phyloP scores from a whole-genome alignment of 1,139 yeast species.

The Taphrina populina region DNA sequence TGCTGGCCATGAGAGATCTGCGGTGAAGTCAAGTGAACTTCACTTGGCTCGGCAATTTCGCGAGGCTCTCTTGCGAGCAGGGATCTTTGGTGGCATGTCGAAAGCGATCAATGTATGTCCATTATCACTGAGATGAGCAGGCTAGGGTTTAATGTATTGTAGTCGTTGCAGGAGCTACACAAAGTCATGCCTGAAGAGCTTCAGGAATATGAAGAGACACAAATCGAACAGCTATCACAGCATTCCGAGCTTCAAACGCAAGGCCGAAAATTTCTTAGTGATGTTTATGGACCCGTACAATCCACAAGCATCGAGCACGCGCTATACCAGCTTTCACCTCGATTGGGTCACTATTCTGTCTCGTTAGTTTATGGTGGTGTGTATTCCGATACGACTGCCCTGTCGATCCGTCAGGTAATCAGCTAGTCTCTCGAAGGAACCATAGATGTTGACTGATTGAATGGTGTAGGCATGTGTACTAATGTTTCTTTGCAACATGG shows the following conservation, averaged over 20 bases:
- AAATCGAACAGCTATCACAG: not conserved
- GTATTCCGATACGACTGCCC: conserved; percentile 23
- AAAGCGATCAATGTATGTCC: conserved; percentile 27
- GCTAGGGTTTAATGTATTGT: not conserved
- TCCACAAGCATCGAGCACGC: conserved; percentile 12
- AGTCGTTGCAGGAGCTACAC: conserved; percentile 26
- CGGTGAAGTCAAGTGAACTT: not conserved
- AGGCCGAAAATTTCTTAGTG: conserved; percentile 8
- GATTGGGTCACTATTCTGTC: conserved; percentile 21
- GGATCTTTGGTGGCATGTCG: conserved; percentile 32
- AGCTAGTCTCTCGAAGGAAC: not conserved
- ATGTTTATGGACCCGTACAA: conserved; percentile 13
- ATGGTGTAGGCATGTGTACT: conserved; percentile 19
- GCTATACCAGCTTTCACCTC: conserved; percentile 12
- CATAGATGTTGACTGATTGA: too few species aligned
- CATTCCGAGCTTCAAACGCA: not conserved
- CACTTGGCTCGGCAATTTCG: conserved; percentile 30
- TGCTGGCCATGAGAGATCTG: not conserved
- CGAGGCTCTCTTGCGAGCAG: conserved; percentile 19
- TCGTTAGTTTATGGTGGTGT: conserved; percentile 25
- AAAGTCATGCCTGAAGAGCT: conserved; percentile 24
- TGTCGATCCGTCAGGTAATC: conserved; percentile 16
- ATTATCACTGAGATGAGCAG: not conserved
- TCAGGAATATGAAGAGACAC: not conserved
- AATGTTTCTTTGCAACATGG: conserved; percentile 25